Evolutionary conservation across 176 grass and related monocot genomes (phyloP), one percentile per base, ranked within the genome.

Genomic region (Oryza coarctata): DNA sequence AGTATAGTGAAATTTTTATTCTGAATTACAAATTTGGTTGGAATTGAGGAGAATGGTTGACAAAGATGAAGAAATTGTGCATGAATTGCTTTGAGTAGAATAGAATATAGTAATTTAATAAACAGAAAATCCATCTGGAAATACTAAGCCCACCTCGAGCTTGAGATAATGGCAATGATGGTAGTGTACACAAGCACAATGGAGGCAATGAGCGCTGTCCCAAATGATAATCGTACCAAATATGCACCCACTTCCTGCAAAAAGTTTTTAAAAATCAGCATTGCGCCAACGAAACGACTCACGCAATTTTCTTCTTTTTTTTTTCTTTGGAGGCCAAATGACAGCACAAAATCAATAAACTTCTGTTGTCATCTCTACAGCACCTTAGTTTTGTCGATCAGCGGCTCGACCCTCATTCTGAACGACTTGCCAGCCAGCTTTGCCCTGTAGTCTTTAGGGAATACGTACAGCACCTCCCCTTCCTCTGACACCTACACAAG

Each of bases 161-260:
- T 93, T 52, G 96, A 87, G 83, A 87, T 71, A 77, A 98, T 85
- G 47, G 84, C 88, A 88, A 98, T 95, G 57, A 98, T 95, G 65
- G 96, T 95, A 80, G 93, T 95, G 80, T 98, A 98, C 32, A 98
- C 93, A 55, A 98, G 82, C 44, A 98, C 82, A 82, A 98, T 98
- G 49, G 96, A 98, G 18, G 93, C 90, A 83, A 98, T 82, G 63
- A 98, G 96, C 9, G 93, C 96, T 1, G 96, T 98, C 33, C 96
- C 96, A 36, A 98, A 98, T 26, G 93, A 98, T 40, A 95, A 93
- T 68, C 96, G 88, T 68, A 95, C 83, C 82, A 93, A 73, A 93
- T 98, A 98, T 35, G 86, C 90, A 78, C 87, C 86, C 73, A 79
- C 73, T 73, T 85, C 88, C 96, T 98, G 85, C 64, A 78, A 80